Evolutionary conservation across 495 filamentous ascomycete species (phyloP).

Genomic region (Penicillium ochrochloron): DNA sequence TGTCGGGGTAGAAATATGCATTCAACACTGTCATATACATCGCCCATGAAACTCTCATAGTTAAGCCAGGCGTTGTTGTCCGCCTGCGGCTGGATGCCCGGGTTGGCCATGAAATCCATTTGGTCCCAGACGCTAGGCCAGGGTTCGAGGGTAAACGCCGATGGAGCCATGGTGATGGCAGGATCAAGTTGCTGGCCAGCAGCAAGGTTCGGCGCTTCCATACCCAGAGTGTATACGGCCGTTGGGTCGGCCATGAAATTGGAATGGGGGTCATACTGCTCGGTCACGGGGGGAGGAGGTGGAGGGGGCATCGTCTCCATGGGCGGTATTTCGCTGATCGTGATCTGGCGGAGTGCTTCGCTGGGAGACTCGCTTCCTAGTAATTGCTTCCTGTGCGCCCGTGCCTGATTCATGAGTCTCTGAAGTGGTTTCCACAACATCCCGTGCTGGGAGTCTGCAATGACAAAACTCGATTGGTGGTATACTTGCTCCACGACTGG

Average conservation of each 20-base stretch:
- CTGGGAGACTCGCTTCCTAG: conserved; percentile 8
- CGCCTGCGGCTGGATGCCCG: neutral
- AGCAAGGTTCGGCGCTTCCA: conserved; percentile 10
- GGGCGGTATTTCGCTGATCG: neutral
- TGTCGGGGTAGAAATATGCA: conserved; percentile 27
- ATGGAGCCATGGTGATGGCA: conserved; percentile 4
- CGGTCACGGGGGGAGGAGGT: neutral
- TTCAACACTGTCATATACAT: conserved; percentile 36
- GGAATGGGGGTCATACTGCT: neutral
- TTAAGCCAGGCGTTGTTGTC: conserved; percentile 38
- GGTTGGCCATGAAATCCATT: conserved; percentile 29
- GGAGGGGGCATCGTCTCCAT: neutral
- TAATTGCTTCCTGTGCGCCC: conserved; percentile 28
- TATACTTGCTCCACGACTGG: conserved; percentile 64
- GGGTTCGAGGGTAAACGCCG: conserved; percentile 18
- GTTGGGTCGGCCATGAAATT: neutral
- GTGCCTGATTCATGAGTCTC: conserved; percentile 61
- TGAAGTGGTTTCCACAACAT: conserved; percentile 73
- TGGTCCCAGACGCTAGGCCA: conserved; percentile 42
- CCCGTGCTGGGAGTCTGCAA: conserved; percentile 58
- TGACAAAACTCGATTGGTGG: conserved; percentile 51
- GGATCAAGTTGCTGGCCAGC: conserved; percentile 14
- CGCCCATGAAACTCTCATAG: conserved; percentile 42
- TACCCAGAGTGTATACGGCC: conserved; percentile 2
- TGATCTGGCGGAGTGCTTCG: conserved; percentile 8